A percentile compares a stretch with the other conserved stretches of the same genome.
These are phyloP conservation scores for Kalmanozyma brasiliensis DNA, from an alignment of 1,284 basidiomycete species.

Conservation along the genomic window DNA sequence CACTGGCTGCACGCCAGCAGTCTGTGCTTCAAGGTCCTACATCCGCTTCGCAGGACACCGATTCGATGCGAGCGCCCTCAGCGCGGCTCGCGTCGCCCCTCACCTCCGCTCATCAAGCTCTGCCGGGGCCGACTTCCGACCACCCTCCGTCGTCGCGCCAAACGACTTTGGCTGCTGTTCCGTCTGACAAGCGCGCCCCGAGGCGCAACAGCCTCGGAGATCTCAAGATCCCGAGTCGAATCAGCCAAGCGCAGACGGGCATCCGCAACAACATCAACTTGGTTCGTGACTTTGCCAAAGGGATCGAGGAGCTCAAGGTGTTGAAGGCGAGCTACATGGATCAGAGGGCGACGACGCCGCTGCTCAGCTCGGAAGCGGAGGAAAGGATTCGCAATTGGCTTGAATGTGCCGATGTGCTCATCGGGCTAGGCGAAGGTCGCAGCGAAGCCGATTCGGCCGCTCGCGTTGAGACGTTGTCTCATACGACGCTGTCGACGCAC, in stretches of 20 bases:
- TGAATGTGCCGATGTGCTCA: conserved; percentile 58
- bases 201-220: conserved; percentile 55
- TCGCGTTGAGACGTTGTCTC: conserved; percentile 41
- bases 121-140: conserved; percentile 1
- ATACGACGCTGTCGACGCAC: conserved; percentile 30
- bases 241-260: conserved; percentile 54
- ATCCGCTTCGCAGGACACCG: not conserved
- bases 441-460: conserved; percentile 44
- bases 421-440: conserved; percentile 51
- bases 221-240: conserved; percentile 54
- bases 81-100: not conserved
- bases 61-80: not conserved
- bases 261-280: conserved; percentile 50
- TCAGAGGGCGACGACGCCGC: conserved; percentile 9
- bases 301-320: conserved; percentile 55
- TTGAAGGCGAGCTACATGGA: conserved; percentile 43
- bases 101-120: not conserved
- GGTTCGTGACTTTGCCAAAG: conserved; percentile 55
- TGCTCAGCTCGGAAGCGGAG: conserved; percentile 1
- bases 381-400: conserved; percentile 44
- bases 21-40: conserved; percentile 11
- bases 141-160: conserved; percentile 2
- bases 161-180: not conserved
- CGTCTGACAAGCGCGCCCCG: conserved; percentile 9
- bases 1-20: conserved; percentile 8